phyloP scores from a whole-genome alignment of 495 filamentous ascomycete species.

The Penicilliopsis zonata region DNA sequence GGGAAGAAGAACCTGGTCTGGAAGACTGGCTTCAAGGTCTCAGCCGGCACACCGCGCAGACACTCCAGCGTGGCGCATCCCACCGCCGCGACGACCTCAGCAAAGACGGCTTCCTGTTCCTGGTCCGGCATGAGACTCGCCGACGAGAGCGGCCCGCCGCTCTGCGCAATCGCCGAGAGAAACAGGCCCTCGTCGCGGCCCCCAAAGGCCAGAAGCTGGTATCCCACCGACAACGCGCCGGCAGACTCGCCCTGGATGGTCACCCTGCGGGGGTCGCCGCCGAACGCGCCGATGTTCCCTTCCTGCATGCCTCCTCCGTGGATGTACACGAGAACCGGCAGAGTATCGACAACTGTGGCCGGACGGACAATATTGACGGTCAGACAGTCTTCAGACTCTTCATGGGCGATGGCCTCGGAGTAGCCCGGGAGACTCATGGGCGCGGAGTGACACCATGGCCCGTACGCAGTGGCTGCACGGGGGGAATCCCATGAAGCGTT shows the following conservation, averaged over 20 bases:
- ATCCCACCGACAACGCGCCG: slow-evolving; percentile 38
- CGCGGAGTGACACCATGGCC: too few relatives aligned
- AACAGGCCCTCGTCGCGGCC: slow-evolving; percentile 34
- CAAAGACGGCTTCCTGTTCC: slow-evolving; percentile 25
- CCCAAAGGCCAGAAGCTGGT: slow-evolving; percentile 39
- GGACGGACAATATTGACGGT: slow-evolving; percentile 42
- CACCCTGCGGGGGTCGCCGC: slow-evolving; percentile 44
- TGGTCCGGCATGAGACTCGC: slow-evolving; percentile 18
- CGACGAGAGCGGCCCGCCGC: slow-evolving; percentile 28
- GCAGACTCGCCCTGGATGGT: slow-evolving; percentile 60
- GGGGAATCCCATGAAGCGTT: slow-evolving; percentile 27
- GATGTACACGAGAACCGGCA: slow-evolving; percentile 45
- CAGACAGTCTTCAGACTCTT: slow-evolving; percentile 40
- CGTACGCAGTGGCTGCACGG: slow-evolving; percentile 33
- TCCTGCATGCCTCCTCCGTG: slow-evolving; percentile 48
- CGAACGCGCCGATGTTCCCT: slow-evolving; percentile 43
- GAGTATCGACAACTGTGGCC: slow-evolving; percentile 15
- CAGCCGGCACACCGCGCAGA: slow-evolving; percentile 33
- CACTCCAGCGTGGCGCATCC: slow-evolving; percentile 34
- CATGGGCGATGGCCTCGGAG: too few relatives aligned
- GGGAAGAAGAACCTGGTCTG: slow-evolving; percentile 27
- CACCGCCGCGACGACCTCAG: slow-evolving; percentile 23
- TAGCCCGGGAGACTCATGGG: too few relatives aligned
- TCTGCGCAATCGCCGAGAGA: slow-evolving; percentile 34
- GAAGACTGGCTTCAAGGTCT: slow-evolving; percentile 25